phyloP scores from a whole-genome alignment of 352 stramenopile genomes.

The Globisporangium uncinulatum region DNA sequence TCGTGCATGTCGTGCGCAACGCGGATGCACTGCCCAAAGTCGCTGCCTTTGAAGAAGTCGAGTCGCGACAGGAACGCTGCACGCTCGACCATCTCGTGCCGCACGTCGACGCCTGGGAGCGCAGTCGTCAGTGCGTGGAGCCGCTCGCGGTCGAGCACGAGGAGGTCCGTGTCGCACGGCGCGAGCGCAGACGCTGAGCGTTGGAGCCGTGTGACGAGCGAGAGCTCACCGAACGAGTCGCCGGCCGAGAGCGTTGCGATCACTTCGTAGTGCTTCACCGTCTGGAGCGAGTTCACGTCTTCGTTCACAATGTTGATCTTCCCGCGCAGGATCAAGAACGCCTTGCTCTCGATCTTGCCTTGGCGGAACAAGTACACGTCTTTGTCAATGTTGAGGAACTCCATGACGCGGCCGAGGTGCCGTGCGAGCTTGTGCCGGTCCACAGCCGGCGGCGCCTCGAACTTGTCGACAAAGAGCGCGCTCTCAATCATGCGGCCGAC shows the following conservation, averaged over 20 bases:
- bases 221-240: conserved; percentile 69
- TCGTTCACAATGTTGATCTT: conserved; percentile 79
- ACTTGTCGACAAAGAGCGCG: conserved; percentile 61
- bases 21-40: conserved; percentile 72
- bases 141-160: conserved; percentile 67
- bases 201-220: conserved; percentile 61
- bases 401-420: conserved; percentile 38
- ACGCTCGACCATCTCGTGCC: conserved; percentile 66
- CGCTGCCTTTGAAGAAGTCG: conserved; percentile 45
- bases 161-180: conserved; percentile 53
- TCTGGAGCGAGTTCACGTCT: conserved; percentile 31
- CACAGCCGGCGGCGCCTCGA: conserved; percentile 44
- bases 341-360: conserved; percentile 66
- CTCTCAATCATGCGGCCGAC: conserved; percentile 51
- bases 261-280: conserved; percentile 46
- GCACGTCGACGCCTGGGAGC: conserved; percentile 55
- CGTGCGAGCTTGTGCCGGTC: conserved; percentile 48
- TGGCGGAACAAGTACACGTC: conserved; percentile 62
- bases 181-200: conserved; percentile 63
- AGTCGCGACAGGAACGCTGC: conserved; percentile 58
- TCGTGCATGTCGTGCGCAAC: conserved; percentile 66
- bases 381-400: conserved; percentile 47
- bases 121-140: conserved; percentile 27
- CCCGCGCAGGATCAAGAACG: conserved; percentile 73
- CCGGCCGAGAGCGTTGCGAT: conserved; percentile 61